Base-by-base conservation (phyloP, 1,284 basidiomycete species). In the Cryptococcus sp. region DNA sequence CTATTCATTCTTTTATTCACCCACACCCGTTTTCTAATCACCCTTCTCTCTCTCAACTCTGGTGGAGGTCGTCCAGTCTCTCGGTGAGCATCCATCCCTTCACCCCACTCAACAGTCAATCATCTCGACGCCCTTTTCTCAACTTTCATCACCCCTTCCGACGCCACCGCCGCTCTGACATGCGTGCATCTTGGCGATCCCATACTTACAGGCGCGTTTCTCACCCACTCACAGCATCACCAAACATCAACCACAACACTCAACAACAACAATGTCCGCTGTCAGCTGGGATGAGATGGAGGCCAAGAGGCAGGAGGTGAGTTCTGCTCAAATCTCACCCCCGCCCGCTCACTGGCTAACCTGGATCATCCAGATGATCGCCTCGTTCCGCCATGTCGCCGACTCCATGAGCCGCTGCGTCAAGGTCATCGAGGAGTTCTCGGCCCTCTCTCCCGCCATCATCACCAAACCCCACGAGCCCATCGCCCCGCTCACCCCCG, bases 321-420 rank as follows among this genome's bases (percentile, higher is more conserved):
- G 73, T 68, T 3, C 12, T 4, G 5, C 24, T 45, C 46, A 35
- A 23, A 23, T 18, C 20, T 18, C 7, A 11, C 18, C 4, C 9
- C n/a, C 1, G 33, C 38, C 35, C 38, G 15, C 24, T 5, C 45
- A n/a, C n/a, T n/a, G n/a, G 49, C 36, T 42, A 24, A 24, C 24
- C 21, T 39, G 37, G 48, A 45, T 38, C 48, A 2, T 9, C 33
- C 66, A 79, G 77, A 75, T 79, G 73, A 69, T 78, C 59, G 57
- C 67, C 12, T 74, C 76, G 21, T 76, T 77, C 67, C 62, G 69
- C 46, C 70, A 75, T 37, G 69, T 79, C 57, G 72, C 73, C 5
- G 60, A 67, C n/a, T 73, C 71, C 48, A 76, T 79, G 72, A 67
- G 67, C 16, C 64, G 64, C 42, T 77, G 77, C 57, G 67, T 72